These are phyloP conservation scores for Chlorella vulgaris DNA, from an alignment of 139 green algal genomes.

Conservation along the genomic window DNA sequence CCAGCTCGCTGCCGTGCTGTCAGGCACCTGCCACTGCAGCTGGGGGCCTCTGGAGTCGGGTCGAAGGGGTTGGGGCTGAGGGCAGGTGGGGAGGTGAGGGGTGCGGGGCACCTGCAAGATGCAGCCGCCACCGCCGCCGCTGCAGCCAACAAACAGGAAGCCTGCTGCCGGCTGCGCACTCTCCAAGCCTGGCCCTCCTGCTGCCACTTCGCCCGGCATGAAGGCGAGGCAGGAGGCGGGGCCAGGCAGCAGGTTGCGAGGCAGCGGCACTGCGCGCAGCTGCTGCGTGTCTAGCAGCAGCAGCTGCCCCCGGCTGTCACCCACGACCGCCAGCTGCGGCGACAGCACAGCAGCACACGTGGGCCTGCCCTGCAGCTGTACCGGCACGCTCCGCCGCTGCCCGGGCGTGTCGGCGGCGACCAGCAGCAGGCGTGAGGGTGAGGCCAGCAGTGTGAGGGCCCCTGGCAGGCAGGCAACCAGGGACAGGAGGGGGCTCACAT, in stretches of 20 bases:
- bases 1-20: neutral
- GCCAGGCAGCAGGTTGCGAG: neutral
- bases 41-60: no score
- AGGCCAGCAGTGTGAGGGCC: neutral
- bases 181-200: neutral
- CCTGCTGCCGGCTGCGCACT: neutral
- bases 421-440: neutral
- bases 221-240: constrained; percentile 9
- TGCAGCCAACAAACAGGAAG: constrained; percentile 32
- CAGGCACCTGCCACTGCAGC: neutral
- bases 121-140: neutral
- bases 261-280: neutral
- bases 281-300: constrained; percentile 8
- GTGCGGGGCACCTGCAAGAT: no score
- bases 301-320: neutral
- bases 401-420: neutral
- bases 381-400: neutral
- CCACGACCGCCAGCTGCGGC: neutral
- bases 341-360: neutral
- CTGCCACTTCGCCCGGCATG: neutral
- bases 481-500: constrained; percentile 3
- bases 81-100: no score
- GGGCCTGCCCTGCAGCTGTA: neutral
- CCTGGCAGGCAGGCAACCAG: constrained; percentile 6
- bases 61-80: no score